phyloP scores from a whole-genome alignment of 2,329 filamentous ascomycete genomes.

The Talaromyces sp. region DNA sequence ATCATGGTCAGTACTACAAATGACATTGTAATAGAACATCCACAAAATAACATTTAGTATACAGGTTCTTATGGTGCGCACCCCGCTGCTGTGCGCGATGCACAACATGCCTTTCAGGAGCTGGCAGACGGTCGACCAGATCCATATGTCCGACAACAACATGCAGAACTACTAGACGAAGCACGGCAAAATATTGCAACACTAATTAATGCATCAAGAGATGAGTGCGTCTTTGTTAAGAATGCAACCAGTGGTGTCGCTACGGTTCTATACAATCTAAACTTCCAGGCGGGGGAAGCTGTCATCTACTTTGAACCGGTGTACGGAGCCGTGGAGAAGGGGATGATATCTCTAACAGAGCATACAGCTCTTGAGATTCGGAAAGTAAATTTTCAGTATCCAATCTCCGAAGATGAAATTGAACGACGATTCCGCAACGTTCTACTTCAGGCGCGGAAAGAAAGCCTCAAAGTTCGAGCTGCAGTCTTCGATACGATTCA shows the following conservation, averaged over 20 bases:
- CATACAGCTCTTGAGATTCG: constrained; percentile 54
- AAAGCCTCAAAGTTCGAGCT: constrained; percentile 66
- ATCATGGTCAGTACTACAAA: constrained; percentile 64
- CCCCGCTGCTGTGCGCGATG: constrained; percentile 63
- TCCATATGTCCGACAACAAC: constrained; percentile 72
- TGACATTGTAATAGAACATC: neutral
- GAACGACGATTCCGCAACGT: constrained; percentile 62
- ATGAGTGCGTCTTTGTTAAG: constrained; percentile 73
- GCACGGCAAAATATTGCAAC: constrained; percentile 66
- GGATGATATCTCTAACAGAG: constrained; percentile 71
- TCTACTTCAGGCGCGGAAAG: constrained; percentile 56
- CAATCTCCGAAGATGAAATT: constrained; percentile 69
- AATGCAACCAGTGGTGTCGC: constrained; percentile 77
- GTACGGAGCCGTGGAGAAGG: constrained; percentile 77
- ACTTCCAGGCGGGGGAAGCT: constrained; percentile 70
- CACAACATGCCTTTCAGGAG: constrained; percentile 67
- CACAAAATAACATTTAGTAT: neutral
- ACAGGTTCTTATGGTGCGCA: constrained; percentile 75
- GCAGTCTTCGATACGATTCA: constrained; percentile 81
- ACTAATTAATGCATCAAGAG: constrained; percentile 65
- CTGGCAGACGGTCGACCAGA: constrained; percentile 71
- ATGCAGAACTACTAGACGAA: constrained; percentile 64
- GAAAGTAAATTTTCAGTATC: constrained; percentile 67
- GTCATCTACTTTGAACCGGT: constrained; percentile 76
- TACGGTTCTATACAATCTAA: constrained; percentile 73